Conservation (phyloP, 2,329 filamentous ascomycete species). For the Lachnellula suecica region DNA sequence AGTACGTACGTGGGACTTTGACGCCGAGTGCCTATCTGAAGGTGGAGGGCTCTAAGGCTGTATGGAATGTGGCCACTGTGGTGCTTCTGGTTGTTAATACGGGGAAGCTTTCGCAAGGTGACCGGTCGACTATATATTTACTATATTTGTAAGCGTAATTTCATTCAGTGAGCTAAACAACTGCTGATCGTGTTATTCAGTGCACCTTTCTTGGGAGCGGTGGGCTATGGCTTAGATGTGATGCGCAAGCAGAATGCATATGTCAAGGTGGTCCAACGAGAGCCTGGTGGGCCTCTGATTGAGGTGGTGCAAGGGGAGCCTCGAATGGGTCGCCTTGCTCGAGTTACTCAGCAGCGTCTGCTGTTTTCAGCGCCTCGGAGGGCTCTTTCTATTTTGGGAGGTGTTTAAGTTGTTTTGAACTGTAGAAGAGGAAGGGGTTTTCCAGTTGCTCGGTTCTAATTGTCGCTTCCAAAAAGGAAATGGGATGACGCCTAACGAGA, state of each 20-base stretch:
- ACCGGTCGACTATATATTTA: background rate
- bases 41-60: background rate
- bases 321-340: no score
- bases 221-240: background rate
- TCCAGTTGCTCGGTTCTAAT: no score
- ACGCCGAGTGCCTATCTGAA: background rate
- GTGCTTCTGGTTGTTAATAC: background rate
- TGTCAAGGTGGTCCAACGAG: background rate
- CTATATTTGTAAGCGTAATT: background rate
- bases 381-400: no score
- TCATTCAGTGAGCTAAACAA: background rate
- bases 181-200: background rate
- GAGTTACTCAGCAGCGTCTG: no score
- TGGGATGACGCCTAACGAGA: no score
- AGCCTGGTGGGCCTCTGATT: background rate
- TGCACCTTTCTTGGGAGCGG: background rate
- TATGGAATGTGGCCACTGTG: background rate
- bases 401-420: no score
- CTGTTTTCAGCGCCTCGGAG: no score
- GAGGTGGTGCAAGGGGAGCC: no score
- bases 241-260: background rate
- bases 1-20: background rate
- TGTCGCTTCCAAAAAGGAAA: no score
- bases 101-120: background rate
- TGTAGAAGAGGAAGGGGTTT: no score